A percentile compares a stretch with the other conserved stretches of the same genome.
phyloP scores from a whole-genome alignment of 2,329 filamentous ascomycete genomes.

The Cladophialophora psammophila region DNA sequence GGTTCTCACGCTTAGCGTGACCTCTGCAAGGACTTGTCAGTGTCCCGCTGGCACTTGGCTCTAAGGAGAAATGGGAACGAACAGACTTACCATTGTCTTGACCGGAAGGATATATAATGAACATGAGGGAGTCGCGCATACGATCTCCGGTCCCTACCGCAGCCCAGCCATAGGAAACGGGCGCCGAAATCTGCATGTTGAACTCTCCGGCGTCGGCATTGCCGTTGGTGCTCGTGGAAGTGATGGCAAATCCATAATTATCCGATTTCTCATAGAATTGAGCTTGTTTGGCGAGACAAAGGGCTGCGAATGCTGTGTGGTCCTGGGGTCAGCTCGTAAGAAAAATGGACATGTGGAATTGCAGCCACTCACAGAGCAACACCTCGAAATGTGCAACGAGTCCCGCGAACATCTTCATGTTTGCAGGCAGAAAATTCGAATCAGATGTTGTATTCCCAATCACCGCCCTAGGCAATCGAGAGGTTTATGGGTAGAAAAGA shows the following conservation, averaged over 20 bases:
- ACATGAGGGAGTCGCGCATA: slow-evolving; percentile 31
- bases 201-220: slow-evolving; percentile 1
- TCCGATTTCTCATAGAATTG: slow-evolving; percentile 16
- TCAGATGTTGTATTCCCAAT: background rate
- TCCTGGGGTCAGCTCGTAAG: background rate
- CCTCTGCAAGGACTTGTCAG: slow-evolving; percentile 7
- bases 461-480: background rate
- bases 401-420: background rate
- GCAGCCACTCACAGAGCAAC: background rate
- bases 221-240: background rate
- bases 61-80: background rate
- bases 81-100: slow-evolving; percentile 7
- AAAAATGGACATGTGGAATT: background rate
- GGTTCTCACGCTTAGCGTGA: slow-evolving; percentile 26
- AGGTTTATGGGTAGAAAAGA: background rate
- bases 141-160: slow-evolving; percentile 23
- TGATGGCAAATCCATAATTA: slow-evolving; percentile 7
- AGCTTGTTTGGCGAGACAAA: background rate
- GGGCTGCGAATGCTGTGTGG: background rate
- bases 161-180: slow-evolving; percentile 21
- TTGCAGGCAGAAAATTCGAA: background rate
- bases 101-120: slow-evolving; percentile 27
- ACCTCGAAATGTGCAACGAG: background rate
- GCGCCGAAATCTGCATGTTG: slow-evolving; percentile 10
- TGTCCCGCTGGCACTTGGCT: background rate